Evolutionary conservation across 768 basidiomycete genomes (phyloP).

Genomic region (Leccinum pellstonianum): DNA sequence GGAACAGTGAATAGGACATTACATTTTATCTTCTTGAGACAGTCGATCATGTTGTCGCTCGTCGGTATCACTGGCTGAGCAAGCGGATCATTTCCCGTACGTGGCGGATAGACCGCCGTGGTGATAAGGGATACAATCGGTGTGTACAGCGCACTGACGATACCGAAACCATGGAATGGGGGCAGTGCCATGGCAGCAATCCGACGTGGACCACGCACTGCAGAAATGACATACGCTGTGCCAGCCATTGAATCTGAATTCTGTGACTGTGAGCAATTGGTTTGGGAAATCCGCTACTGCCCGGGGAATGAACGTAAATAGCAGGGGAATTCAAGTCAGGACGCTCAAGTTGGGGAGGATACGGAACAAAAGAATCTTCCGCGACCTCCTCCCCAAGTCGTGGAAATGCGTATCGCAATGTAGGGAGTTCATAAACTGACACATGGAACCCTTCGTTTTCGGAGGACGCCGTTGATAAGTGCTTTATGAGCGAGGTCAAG

Average conservation of each 20-base stretch:
- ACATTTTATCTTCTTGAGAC: constrained; percentile 2
- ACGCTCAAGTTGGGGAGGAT: constrained; percentile 10
- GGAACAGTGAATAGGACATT: constrained; percentile 29
- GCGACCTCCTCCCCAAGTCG: constrained; percentile 36
- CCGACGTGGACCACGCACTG: constrained; percentile 8
- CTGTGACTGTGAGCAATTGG: constrained; percentile 37
- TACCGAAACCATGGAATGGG: constrained; percentile 28
- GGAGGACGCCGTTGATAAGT: constrained; percentile 15
- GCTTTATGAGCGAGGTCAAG: constrained; percentile 16
- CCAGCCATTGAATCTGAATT: constrained; percentile 31
- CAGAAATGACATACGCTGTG: constrained; percentile 30
- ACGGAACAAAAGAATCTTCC: constrained; percentile 18
- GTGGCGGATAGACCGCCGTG: constrained; percentile 29
- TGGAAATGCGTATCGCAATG: constrained; percentile 36
- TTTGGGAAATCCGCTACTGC: constrained; percentile 50
- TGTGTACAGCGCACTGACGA: constrained; percentile 13
- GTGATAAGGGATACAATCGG: constrained; percentile 20
- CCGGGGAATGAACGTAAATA: constrained; percentile 48
- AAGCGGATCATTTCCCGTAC: constrained; percentile 13
- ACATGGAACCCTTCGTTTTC: constrained; percentile 1
- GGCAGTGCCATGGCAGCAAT: constrained; percentile 26
- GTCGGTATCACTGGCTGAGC: constrained; percentile 38
- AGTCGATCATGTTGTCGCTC: constrained; percentile 39
- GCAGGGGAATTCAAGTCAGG: constrained; percentile 36
- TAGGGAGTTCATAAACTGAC: constrained; percentile 20